Evolutionary conservation across 768 basidiomycete species (phyloP).

Genomic region (Sarcodon sp.): DNA sequence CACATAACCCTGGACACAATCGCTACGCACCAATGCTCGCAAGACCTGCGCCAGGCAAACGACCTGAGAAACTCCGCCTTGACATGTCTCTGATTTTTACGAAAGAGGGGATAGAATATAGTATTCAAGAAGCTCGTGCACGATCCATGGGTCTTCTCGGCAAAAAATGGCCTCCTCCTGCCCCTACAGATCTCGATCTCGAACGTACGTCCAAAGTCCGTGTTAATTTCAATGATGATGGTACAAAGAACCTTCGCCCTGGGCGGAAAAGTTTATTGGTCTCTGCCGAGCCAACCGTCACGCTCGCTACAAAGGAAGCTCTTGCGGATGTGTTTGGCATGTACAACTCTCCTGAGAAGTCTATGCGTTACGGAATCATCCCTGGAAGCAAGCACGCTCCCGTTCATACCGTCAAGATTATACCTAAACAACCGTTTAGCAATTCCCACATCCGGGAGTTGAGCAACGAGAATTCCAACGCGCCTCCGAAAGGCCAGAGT

Average conservation of each 20-base stretch:
- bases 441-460: slow-evolving; percentile 7
- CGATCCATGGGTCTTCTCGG: slow-evolving; percentile 72
- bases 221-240: slow-evolving; percentile 53
- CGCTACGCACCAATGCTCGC: slow-evolving; percentile 67
- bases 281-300: slow-evolving; percentile 70
- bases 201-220: slow-evolving; percentile 9
- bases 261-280: slow-evolving; percentile 32
- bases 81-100: slow-evolving; percentile 60
- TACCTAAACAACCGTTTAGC: slow-evolving; percentile 3
- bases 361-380: slow-evolving; percentile 33
- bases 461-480: slow-evolving; percentile 15
- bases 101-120: slow-evolving; percentile 71
- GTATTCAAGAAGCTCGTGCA: slow-evolving; percentile 73
- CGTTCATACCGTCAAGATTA: slow-evolving; percentile 37
- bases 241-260: slow-evolving; percentile 24
- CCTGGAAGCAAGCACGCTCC: slow-evolving; percentile 64
- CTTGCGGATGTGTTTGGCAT: slow-evolving; percentile 90
- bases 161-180: slow-evolving; percentile 74
- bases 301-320: slow-evolving; percentile 95
- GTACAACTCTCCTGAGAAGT: slow-evolving; percentile 88
- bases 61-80: slow-evolving; percentile 60
- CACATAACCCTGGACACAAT: slow-evolving; percentile 14
- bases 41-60: slow-evolving; percentile 53
- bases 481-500: slow-evolving; percentile 21
- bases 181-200: slow-evolving; percentile 19